Base-by-base conservation (phyloP, 2,329 filamentous ascomycete species). In the Biscogniauxia mediterranea region DNA sequence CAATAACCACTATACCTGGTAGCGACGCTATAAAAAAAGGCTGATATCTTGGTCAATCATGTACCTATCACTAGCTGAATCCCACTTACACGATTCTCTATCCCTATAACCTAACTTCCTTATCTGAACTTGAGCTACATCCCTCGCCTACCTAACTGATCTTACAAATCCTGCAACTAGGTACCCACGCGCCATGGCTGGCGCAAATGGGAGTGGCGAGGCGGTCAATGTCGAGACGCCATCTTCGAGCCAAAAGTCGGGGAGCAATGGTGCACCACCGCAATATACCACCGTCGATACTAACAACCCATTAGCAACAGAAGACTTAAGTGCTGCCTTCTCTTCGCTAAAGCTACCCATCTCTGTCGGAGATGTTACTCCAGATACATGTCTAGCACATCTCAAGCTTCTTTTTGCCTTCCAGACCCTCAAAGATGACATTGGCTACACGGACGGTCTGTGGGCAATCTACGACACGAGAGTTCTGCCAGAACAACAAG, bases 321-420 rank as follows among this genome's bases (percentile, higher is more conserved):
- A 68, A 9, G 63, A 68, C 13, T 52, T 74, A 6, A 69, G 63
- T 50, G 63, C 68, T 1, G 74, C 78, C 25, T 79, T 80, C 64
- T 66, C 74, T 20, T 71, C 76, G 51, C 74, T 81, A 13, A 65
- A 69, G 0, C 65, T 84, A 17, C 66, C 72, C 7, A 57, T 69
- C 0, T 56, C 66, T 17, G 61, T 70, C 11, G 58, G 62, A 2
- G 65, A 73, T 5, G 81, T 85, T 1, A 77, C 78, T 1, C 73
- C 73, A 5, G 81, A 88, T 62, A 81, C 86, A 51, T 91, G 89
- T 65, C 82, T 91, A 21, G 88, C 85, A 0, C 91, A 95, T 72
- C 80, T 94, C 26, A 92, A 91, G 72, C 79, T 94, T 0, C 80
- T 94, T 1, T 84, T 86, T 57, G 84, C 87, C 9, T 82, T 94